Percentiles rank a stretch among this genome's conserved stretches.
These are phyloP conservation scores for Fagus sylvatica DNA, from an alignment of 306 rosid genomes.

Conservation along the genomic window DNA sequence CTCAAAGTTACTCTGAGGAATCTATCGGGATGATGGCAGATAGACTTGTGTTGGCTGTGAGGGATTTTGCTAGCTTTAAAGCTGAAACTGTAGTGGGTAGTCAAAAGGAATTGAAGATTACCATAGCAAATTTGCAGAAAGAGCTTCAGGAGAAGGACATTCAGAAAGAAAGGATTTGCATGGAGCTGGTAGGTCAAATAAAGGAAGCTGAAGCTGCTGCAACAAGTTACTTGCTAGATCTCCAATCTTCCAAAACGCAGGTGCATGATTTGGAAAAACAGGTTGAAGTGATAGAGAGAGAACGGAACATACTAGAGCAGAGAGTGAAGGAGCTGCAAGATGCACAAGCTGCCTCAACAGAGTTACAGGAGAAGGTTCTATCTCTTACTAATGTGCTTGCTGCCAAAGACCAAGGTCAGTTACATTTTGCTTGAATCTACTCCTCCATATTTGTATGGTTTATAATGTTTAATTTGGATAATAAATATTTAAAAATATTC, in stretches of 20 bases:
- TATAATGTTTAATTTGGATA: background rate
- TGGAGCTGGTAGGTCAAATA: slow-evolving; percentile 83
- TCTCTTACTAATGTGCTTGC: slow-evolving; percentile 62
- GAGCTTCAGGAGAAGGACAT: slow-evolving; percentile 95
- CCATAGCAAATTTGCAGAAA: slow-evolving; percentile 65
- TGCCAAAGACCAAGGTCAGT: slow-evolving; percentile 87
- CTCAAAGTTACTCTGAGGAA: slow-evolving; percentile 53
- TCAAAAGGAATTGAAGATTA: slow-evolving; percentile 75
- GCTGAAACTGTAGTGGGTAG: slow-evolving; percentile 55
- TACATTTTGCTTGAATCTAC: slow-evolving; percentile 9
- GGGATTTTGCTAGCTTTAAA: slow-evolving; percentile 60
- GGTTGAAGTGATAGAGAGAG: slow-evolving; percentile 51
- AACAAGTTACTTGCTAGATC: slow-evolving; percentile 54
- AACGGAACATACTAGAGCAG: slow-evolving; percentile 59
- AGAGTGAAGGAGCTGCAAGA: slow-evolving; percentile 59
- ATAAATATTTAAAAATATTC: slow-evolving; percentile 21
- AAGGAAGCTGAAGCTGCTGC: slow-evolving; percentile 82
- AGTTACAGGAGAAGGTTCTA: slow-evolving; percentile 61
- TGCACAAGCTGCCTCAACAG: slow-evolving; percentile 50
- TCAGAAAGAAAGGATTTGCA: slow-evolving; percentile 75
- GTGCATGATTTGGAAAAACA: slow-evolving; percentile 60
- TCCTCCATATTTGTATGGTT: background rate
- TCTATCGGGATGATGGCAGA: slow-evolving; percentile 58
- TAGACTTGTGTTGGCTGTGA: slow-evolving; percentile 57
- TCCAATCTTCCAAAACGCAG: slow-evolving; percentile 62